A percentile compares a stretch with the other conserved stretches of the same genome.
These are phyloP conservation scores for Tuber aestivum DNA, from an alignment of 495 filamentous ascomycete species.

Conservation along the genomic window DNA sequence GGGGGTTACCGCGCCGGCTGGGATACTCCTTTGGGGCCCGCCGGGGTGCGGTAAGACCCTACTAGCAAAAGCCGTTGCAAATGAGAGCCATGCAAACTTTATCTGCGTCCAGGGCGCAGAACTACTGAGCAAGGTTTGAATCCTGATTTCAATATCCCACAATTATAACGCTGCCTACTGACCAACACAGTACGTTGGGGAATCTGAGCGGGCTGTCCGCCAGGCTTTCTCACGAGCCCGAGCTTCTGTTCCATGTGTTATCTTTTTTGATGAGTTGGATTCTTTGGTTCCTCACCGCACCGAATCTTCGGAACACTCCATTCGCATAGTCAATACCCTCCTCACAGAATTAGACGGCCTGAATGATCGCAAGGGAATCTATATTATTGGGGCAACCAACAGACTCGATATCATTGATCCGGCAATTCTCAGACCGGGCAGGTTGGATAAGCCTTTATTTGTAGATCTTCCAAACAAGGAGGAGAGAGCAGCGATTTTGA, in stretches of 20 bases:
- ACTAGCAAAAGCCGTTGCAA: slow-evolving; percentile 91
- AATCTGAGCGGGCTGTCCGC: slow-evolving; percentile 85
- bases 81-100: slow-evolving; percentile 93
- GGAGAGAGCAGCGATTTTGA: slow-evolving; percentile 80
- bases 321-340: slow-evolving; percentile 89
- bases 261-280: slow-evolving; percentile 98
- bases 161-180: slow-evolving; percentile 56
- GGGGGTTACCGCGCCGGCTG: slow-evolving; percentile 81
- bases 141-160: not conserved
- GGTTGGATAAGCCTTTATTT: slow-evolving; percentile 81
- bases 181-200: slow-evolving; percentile 69
- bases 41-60: slow-evolving; percentile 97
- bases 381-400: slow-evolving; percentile 92
- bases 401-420: slow-evolving; percentile 93
- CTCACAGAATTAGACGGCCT: slow-evolving; percentile 95
- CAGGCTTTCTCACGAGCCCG: slow-evolving; percentile 88
- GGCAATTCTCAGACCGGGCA: slow-evolving; percentile 87
- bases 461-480: slow-evolving; percentile 75
- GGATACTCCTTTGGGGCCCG: slow-evolving; percentile 92
- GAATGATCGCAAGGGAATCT: slow-evolving; percentile 74
- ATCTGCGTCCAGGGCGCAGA: slow-evolving; percentile 90
- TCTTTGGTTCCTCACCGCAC: slow-evolving; percentile 82
- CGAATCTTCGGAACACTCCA: slow-evolving; percentile 75
- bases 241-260: slow-evolving; percentile 79
- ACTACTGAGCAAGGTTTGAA: slow-evolving; percentile 34